Evolutionary conservation across 805 yeast genomes (phyloP).

Genomic region (Monosporozyma aerobia): DNA sequence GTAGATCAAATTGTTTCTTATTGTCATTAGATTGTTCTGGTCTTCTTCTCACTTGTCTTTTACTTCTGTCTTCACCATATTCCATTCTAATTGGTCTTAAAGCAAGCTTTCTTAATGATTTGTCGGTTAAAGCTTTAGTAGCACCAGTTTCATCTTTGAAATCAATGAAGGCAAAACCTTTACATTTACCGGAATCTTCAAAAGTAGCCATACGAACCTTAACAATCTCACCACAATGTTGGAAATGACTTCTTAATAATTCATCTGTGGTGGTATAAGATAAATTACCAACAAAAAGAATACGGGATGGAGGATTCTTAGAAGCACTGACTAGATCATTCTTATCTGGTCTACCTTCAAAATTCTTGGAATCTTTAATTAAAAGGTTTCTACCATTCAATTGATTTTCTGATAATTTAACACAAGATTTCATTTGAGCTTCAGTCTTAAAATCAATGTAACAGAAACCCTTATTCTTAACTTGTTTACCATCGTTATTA

Average conservation of each 20-base stretch:
- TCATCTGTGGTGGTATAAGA: slow-evolving; percentile 88
- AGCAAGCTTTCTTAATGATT: slow-evolving; percentile 52
- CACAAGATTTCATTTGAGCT: slow-evolving; percentile 51
- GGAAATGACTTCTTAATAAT: slow-evolving; percentile 67
- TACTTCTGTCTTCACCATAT: slow-evolving; percentile 90
- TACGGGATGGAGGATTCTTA: slow-evolving; percentile 81
- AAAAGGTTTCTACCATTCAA: slow-evolving; percentile 80
- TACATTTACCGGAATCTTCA: slow-evolving; percentile 91
- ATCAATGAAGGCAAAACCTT: slow-evolving; percentile 91
- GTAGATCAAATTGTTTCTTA: slow-evolving; percentile 20
- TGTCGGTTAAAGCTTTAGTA: slow-evolving; percentile 70
- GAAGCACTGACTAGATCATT: slow-evolving; percentile 39
- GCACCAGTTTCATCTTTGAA: slow-evolving; percentile 75
- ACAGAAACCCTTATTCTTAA: slow-evolving; percentile 68
- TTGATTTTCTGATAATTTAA: slow-evolving; percentile 58
- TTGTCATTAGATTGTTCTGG: slow-evolving; percentile 17
- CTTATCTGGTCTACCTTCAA: slow-evolving; percentile 77
- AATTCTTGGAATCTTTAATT: slow-evolving; percentile 72
- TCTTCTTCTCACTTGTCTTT: slow-evolving; percentile 45
- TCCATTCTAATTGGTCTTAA: slow-evolving; percentile 78
- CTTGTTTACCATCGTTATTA: slow-evolving; percentile 47
- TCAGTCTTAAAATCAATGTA: slow-evolving; percentile 69
- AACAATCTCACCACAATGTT: slow-evolving; percentile 81
- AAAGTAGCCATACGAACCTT: slow-evolving; percentile 95
- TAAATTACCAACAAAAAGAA: slow-evolving; percentile 85